Base-by-base conservation (phyloP, 1,139 yeast genomes). In the Suhomyces bolitotheri region DNA sequence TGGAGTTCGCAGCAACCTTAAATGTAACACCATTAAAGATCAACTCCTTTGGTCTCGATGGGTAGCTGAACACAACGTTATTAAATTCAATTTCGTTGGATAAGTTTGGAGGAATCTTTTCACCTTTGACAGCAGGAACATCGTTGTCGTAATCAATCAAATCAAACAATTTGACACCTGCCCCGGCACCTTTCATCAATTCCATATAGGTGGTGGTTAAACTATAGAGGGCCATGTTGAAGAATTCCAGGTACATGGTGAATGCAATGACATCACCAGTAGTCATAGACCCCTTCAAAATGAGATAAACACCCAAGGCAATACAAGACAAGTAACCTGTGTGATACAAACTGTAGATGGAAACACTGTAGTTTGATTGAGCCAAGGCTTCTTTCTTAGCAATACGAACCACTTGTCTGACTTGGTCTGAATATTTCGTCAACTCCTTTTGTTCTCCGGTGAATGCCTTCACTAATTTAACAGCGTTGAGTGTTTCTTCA, bases 1-100 rank as follows among this genome's bases (percentile, higher is more conserved):
- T 86, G 36, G 88, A 82, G 11, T 92, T 89, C 4, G 85, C 76
- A 10, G 70, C 60, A 22, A 89, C 73, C 8, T 62, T 67, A 35
- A 89, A 73, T 25, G 74, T 65, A 50, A 89, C 72, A n/a, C 77
- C 75, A 15, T 79, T 60, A 54, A 90, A 80, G 11, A 90, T 80
- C 29, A 64, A 58, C 35, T 84, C 87, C 39, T 80, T 77, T n/a
- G 86, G 86, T 41, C 97, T 75, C 1, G 95, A 81, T n/a, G 97
- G 96, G 57, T 90, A 90, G 38, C 80, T 69, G 61, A 90, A 90
- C 2, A 65, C 70, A 19, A 90, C 85, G 46, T 87, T 62, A 36
- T 66, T 60, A 52, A 92, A 83, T 43, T 71, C 77, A 35, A 90
- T 78, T 36, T 80, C 75, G 40, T 86, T 86, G 5, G 53, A 50